phyloP scores from a whole-genome alignment of 192 early-diverging fungal genomes.

The Podila clonocystis region DNA sequence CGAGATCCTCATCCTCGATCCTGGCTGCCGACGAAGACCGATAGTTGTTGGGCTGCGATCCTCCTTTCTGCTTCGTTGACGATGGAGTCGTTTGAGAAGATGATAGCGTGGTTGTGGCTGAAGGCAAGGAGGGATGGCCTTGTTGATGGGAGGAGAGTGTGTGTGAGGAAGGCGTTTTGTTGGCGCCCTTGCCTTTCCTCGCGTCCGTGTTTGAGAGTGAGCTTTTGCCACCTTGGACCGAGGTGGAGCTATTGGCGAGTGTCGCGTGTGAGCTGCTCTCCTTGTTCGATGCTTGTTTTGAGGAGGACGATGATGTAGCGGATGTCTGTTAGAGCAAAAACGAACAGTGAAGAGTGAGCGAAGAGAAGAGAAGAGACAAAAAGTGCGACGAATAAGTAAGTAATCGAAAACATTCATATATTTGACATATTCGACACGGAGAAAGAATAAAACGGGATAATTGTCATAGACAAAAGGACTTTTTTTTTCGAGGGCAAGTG shows the following conservation, averaged over 20 bases:
- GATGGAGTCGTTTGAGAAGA: neutral
- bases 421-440: too few species aligned
- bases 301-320: neutral
- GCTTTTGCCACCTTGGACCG: neutral
- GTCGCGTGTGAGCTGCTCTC: neutral
- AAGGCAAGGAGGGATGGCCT: neutral
- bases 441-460: neutral
- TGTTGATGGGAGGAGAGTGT: too few species aligned
- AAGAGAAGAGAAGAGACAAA: too few species aligned
- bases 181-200: neutral
- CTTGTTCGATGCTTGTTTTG: neutral
- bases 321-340: neutral
- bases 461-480: neutral
- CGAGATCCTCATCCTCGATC: conserved; percentile 44
- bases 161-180: too few species aligned
- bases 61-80: conserved; percentile 14
- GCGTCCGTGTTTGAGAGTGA: neutral
- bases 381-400: too few species aligned
- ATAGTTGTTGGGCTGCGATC: conserved; percentile 7
- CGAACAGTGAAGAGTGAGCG: too few species aligned
- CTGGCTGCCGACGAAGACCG: conserved; percentile 9
- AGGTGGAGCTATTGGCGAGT: too few species aligned
- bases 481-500: neutral
- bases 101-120: neutral
- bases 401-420: neutral